A percentile compares a stretch with the other conserved stretches of the same genome.
Conservation (phyloP, 2,329 filamentous ascomycete genomes). For the Trichoderma atrobrunneum region DNA sequence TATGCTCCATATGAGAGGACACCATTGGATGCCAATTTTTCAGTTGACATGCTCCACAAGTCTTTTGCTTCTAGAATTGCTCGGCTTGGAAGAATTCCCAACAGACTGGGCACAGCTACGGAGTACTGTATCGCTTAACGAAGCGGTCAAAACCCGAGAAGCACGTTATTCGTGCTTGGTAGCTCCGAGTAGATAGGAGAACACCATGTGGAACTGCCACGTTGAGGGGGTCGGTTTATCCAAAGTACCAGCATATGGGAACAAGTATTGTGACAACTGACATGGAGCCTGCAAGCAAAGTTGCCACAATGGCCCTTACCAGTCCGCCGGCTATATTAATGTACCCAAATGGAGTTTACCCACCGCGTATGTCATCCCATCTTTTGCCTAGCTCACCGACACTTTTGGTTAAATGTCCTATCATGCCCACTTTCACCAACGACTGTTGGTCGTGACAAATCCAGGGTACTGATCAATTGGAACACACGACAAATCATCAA, state of each 20-base stretch:
- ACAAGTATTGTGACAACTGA: background rate
- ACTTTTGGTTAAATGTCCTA: background rate
- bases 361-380: background rate
- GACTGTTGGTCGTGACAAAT: background rate
- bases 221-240: background rate
- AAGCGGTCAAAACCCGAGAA: background rate
- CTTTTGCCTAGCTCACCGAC: constrained; percentile 4
- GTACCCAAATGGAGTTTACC: background rate
- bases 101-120: background rate
- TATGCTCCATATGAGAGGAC: background rate
- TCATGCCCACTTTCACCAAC: background rate
- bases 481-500: background rate
- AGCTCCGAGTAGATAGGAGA: background rate
- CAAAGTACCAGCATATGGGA: background rate
- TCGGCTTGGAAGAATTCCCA: background rate
- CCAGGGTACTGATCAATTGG: background rate
- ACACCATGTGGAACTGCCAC: background rate
- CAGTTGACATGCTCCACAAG: background rate
- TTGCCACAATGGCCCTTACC: background rate
- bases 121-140: background rate
- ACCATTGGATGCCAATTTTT: background rate
- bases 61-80: background rate
- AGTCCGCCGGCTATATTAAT: constrained; percentile 5
- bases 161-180: background rate
- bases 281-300: background rate